Evolutionary conservation across 345 rosid species (phyloP).

Genomic region (Euphorbia peplus): DNA sequence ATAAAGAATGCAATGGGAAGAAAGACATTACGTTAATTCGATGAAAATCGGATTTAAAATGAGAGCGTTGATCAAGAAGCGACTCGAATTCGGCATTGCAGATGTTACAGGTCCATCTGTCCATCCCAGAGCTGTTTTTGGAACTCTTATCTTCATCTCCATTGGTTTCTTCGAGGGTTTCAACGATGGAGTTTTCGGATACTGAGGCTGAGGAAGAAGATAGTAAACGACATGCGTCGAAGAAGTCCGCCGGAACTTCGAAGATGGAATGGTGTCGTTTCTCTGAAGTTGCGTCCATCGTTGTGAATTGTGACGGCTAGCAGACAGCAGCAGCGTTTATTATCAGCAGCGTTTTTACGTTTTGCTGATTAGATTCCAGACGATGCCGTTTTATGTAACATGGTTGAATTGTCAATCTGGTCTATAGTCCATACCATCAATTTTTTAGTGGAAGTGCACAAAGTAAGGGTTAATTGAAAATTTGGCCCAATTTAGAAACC

Average conservation of each 20-base stretch:
- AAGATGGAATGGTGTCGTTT: slow-evolving; percentile 61
- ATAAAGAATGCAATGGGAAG: background rate
- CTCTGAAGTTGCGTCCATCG: background rate
- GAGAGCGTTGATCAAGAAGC: slow-evolving; percentile 81
- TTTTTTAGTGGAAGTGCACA: too few species aligned
- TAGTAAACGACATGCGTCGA: slow-evolving; percentile 56
- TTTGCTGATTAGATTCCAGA: too few species aligned
- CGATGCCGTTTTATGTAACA: too few species aligned
- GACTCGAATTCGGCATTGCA: slow-evolving; percentile 81
- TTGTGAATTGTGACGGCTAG: background rate
- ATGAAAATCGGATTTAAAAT: slow-evolving; percentile 88
- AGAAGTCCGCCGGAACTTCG: slow-evolving; percentile 52
- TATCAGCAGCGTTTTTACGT: too few species aligned
- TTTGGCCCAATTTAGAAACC: too few species aligned
- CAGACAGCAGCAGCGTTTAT: background rate
- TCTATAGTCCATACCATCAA: too few species aligned
- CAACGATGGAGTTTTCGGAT: slow-evolving; percentile 16
- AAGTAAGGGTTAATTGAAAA: too few species aligned
- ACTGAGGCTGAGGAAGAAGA: slow-evolving; percentile 41
- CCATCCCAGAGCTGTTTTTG: slow-evolving; percentile 30
- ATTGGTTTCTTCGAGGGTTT: slow-evolving; percentile 26
- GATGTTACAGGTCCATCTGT: slow-evolving; percentile 87
- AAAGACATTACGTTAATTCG: slow-evolving; percentile 62
- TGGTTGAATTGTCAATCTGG: too few species aligned
- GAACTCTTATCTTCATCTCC: slow-evolving; percentile 33